Evolutionary conservation across 495 filamentous ascomycete species (phyloP).

Genomic region (Haplographium delicatum): DNA sequence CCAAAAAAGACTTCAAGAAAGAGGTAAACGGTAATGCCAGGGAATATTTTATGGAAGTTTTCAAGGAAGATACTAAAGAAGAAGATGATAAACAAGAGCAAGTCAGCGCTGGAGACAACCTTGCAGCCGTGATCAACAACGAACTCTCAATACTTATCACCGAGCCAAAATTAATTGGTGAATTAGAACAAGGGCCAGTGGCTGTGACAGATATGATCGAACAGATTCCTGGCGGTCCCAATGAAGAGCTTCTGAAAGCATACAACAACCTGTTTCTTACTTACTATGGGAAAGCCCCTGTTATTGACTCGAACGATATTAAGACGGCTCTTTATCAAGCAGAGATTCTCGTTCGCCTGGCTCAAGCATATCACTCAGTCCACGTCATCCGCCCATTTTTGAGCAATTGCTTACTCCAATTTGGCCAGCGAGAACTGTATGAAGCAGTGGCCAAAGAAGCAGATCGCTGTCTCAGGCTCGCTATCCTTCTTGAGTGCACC

Average conservation of each 20-base stretch:
- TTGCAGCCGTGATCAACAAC: no score
- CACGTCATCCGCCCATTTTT: not conserved
- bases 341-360: conserved; percentile 1
- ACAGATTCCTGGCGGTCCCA: not conserved
- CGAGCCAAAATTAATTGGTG: no score
- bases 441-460: conserved; percentile 12
- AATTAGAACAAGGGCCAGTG: no score
- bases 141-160: no score
- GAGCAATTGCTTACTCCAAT: not conserved
- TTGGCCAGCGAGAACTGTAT: conserved; percentile 6
- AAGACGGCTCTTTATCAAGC: conserved; percentile 4
- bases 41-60: no score
- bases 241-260: not conserved
- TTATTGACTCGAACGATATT: conserved; percentile 10
- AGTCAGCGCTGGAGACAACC: no score
- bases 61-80: no score
- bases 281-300: not conserved
- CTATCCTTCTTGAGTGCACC: conserved; percentile 2
- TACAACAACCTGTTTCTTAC: conserved; percentile 15
- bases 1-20: no score
- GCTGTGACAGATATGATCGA: not conserved
- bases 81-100: no score
- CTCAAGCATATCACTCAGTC: not conserved
- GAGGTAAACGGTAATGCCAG: no score
- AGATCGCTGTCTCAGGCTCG: conserved; percentile 12